Conservation (phyloP, 2,329 filamentous ascomycete genomes). For the Pseudogymnoascus verrucosus region DNA sequence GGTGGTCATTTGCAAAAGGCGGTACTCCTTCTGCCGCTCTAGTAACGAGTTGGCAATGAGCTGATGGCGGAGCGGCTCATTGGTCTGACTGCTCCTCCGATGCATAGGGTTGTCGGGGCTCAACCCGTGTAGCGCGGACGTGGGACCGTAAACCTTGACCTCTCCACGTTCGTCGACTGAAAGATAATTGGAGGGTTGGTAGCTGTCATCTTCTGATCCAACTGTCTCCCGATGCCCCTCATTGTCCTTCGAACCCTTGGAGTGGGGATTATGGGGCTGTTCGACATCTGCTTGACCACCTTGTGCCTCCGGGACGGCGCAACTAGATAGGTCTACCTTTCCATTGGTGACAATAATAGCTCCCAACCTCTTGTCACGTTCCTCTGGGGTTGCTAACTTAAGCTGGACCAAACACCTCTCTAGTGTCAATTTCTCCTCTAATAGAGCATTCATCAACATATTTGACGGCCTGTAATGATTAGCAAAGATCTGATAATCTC, state of each 20-base stretch:
- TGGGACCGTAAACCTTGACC: constrained; percentile 13
- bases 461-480: constrained; percentile 4
- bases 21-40: constrained; percentile 12
- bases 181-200: constrained; percentile 9
- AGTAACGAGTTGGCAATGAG: constrained; percentile 15
- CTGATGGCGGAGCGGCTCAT: constrained; percentile 7
- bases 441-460: neutral
- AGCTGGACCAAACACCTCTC: neutral
- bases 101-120: constrained; percentile 1
- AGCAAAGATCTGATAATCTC: neutral
- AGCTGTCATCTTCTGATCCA: constrained; percentile 6
- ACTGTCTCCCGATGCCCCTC: neutral
- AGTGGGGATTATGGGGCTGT: neutral
- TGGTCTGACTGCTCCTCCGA: neutral
- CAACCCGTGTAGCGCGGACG: constrained; percentile 10
- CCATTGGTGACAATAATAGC: neutral
- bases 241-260: neutral
- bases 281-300: neutral
- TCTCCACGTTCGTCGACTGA: constrained; percentile 13
- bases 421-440: neutral
- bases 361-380: neutral
- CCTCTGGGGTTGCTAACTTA: neutral
- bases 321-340: neutral
- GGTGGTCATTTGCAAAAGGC: constrained; percentile 19
- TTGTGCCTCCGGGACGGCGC: neutral